Evolutionary conservation across 495 filamentous ascomycete genomes (phyloP), one percentile per base, ranked within the genome.

Genomic region (Lasiosphaeria ovina): DNA sequence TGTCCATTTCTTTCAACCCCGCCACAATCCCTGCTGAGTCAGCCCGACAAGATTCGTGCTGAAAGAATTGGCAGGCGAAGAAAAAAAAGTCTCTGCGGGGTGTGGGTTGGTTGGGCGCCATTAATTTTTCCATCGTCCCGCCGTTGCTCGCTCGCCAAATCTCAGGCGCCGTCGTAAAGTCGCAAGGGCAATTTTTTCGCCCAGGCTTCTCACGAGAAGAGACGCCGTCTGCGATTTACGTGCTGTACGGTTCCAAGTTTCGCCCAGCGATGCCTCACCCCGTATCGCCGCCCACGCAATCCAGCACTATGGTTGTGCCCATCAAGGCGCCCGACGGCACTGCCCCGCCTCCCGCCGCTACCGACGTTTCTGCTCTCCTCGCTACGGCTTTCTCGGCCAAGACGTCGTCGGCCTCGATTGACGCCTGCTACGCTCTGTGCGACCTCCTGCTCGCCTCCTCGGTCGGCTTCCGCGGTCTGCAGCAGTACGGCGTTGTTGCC

Each of bases 331-430:
- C 71, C 58, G 65, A 67, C 53, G 74, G 71, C 62, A 67, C 69
- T 55, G 69, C 76, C 65, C 79, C 77, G 40, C 80, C 89, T 54
- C 89, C 91, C 47, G 83, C 87, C 10, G 71, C 81, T 58, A 85
- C 89, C 59, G 93, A 96, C 66, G 76, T 97, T 61, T 73, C 85
- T 53, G 82, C 85, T 32, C 70, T 96, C 32, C 80, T 96, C 69
- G 77, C 86, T 63, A 87, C 81, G 42, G 83, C 94, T 63, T 93
- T 96, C 79, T 85, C 74, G 36, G 86, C 92, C 36, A 85, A 92
- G 65, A 89, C 88, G 3, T 97, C 94, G 6, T 87, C 91, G 67
- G 84, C 85, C 61, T 95, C 93, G 4, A 85, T 98, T 56, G 92
- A 97, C 72, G 90, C 87, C 67, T 79, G 89, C 49, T 96, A 97